Evolutionary conservation across 345 rosid species (phyloP).

Genomic region (Salix koriyanagi): DNA sequence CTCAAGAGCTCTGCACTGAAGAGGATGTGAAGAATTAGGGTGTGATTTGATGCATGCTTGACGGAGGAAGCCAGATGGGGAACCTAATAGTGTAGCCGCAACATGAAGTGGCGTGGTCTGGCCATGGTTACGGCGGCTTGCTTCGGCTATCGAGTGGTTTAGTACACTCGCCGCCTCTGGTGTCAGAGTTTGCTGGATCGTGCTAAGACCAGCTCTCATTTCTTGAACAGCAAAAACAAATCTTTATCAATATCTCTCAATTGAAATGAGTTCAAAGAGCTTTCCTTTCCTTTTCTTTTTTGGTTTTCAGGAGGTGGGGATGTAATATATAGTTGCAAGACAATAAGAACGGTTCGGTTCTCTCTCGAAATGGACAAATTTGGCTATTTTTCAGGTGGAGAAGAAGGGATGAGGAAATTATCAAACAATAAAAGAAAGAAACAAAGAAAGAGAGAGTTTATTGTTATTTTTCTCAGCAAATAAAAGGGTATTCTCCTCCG

Average conservation of each 20-base stretch:
- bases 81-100: constrained; percentile 77
- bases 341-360: neutral
- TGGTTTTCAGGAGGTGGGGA: neutral
- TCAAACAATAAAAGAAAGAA: neutral
- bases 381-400: neutral
- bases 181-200: constrained; percentile 96
- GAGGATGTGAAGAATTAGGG: constrained; percentile 94
- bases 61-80: constrained; percentile 84
- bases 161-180: constrained; percentile 91
- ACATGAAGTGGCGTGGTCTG: constrained; percentile 97
- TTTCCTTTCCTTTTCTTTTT: too few relatives aligned
- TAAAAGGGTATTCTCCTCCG: neutral
- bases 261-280: neutral
- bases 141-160: constrained; percentile 86
- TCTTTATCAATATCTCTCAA: neutral
- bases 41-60: constrained; percentile 98
- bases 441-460: too few relatives aligned
- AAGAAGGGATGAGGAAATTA: neutral
- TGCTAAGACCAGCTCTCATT: constrained; percentile 93
- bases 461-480: too few relatives aligned
- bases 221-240: neutral
- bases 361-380: neutral
- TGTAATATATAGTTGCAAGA: neutral
- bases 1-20: constrained; percentile 99
- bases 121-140: constrained; percentile 81